phyloP scores from a whole-genome alignment of 352 stramenopile species.

The Globisporangium polare region DNA sequence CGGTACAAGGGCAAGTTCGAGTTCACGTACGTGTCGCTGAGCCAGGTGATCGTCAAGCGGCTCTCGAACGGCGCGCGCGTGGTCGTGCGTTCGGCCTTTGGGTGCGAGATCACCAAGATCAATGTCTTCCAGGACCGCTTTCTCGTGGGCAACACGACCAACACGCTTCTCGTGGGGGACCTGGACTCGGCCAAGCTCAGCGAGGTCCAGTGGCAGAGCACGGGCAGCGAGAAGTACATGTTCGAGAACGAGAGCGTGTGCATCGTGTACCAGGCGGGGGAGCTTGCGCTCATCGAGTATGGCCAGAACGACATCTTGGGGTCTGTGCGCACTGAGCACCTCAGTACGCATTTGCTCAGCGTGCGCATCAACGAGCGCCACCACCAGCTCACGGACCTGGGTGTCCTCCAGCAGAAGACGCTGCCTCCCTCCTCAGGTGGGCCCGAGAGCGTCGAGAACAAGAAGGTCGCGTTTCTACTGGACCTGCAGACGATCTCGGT shows the following conservation, averaged over 20 bases:
- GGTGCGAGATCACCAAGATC: slow-evolving; percentile 92
- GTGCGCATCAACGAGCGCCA: slow-evolving; percentile 91
- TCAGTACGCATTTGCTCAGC: slow-evolving; percentile 90
- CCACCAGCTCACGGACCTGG: slow-evolving; percentile 25
- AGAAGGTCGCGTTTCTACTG: slow-evolving; percentile 93
- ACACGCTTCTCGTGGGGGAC: slow-evolving; percentile 91
- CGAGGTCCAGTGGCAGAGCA: slow-evolving; percentile 90
- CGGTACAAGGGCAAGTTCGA: slow-evolving; percentile 94
- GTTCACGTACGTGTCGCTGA: slow-evolving; percentile 94
- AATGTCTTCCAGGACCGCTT: slow-evolving; percentile 94
- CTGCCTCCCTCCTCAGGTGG: slow-evolving; percentile 9
- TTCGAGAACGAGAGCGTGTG: slow-evolving; percentile 91
- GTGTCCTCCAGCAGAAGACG: slow-evolving; percentile 23
- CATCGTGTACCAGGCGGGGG: slow-evolving; percentile 90
- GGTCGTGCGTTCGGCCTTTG: slow-evolving; percentile 87
- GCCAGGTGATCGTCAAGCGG: slow-evolving; percentile 93
- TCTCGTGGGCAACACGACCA: slow-evolving; percentile 89
- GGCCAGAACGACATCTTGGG: slow-evolving; percentile 91
- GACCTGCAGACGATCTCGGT: slow-evolving; percentile 92
- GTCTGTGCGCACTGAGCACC: slow-evolving; percentile 88
- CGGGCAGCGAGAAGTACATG: slow-evolving; percentile 91
- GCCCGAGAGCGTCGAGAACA: slow-evolving; percentile 67
- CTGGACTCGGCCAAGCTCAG: slow-evolving; percentile 89
- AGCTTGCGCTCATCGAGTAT: slow-evolving; percentile 94
- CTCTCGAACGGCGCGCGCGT: slow-evolving; percentile 82